Conservation (phyloP, 1,139 yeast genomes). For the Suhomyces wounanorum region DNA sequence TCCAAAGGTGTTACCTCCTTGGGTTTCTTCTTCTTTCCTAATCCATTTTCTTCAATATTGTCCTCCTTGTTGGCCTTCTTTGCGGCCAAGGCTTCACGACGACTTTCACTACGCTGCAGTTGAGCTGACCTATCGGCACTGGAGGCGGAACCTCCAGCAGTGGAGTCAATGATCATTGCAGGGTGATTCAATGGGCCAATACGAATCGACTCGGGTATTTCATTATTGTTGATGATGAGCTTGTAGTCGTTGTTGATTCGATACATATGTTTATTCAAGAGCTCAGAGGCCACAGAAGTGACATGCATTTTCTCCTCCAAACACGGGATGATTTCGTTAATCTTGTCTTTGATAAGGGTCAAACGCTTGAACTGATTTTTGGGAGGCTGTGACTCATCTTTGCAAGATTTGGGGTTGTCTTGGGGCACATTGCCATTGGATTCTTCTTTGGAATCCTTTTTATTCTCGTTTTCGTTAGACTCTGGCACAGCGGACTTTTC, state of each 20-base stretch:
- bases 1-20: slow-evolving; percentile 23
- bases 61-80: slow-evolving; percentile 57
- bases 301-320: slow-evolving; percentile 97
- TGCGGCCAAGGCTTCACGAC: slow-evolving; percentile 93
- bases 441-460: not conserved
- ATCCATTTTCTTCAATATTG: slow-evolving; percentile 35
- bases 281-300: slow-evolving; percentile 86
- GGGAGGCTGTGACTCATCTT: slow-evolving; percentile 14
- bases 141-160: slow-evolving; percentile 37
- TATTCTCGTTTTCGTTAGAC: not conserved
- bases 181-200: slow-evolving; percentile 85
- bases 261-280: slow-evolving; percentile 64
- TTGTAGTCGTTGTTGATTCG: slow-evolving; percentile 80
- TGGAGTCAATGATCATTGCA: slow-evolving; percentile 68
- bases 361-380: slow-evolving; percentile 22
- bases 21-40: slow-evolving; percentile 29
- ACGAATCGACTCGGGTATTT: slow-evolving; percentile 67
- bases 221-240: slow-evolving; percentile 67
- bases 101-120: slow-evolving; percentile 72
- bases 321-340: slow-evolving; percentile 84
- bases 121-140: slow-evolving; percentile 58
- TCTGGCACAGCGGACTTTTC: not conserved
- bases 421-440: not conserved
- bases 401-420: not conserved
- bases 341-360: slow-evolving; percentile 42